Conservation (phyloP, 2,329 filamentous ascomycete species). For the Beauveria asiatica region DNA sequence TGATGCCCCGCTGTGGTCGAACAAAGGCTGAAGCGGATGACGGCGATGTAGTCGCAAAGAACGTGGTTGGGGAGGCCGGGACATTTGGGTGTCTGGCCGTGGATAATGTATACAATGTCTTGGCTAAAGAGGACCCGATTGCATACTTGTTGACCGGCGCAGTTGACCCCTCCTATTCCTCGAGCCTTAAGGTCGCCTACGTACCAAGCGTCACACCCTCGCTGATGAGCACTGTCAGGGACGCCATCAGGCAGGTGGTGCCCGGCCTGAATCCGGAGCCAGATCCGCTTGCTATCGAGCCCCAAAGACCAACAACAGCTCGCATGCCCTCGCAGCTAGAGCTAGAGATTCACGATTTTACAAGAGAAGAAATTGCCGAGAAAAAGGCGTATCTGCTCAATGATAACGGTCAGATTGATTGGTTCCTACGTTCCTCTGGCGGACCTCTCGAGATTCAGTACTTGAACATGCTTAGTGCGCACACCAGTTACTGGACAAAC, state of each 20-base stretch:
- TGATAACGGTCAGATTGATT: conserved; percentile 95
- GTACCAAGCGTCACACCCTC: conserved; percentile 66
- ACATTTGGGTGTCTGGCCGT: conserved; percentile 85
- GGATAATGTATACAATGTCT: conserved; percentile 93
- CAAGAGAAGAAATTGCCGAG: conserved; percentile 84
- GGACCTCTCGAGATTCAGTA: conserved; percentile 93
- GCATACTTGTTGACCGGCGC: conserved; percentile 88
- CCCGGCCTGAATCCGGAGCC: conserved; percentile 37
- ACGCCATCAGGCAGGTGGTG: conserved; percentile 53
- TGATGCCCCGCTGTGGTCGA: conserved; percentile 69
- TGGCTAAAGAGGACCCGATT: conserved; percentile 65
- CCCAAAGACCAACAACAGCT: conserved; percentile 29
- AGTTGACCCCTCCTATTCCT: conserved; percentile 72
- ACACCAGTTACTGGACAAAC: conserved; percentile 88
- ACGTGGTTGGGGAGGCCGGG: conserved; percentile 68
- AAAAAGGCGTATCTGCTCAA: conserved; percentile 81
- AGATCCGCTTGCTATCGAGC: conserved; percentile 21
- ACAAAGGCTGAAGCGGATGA: conserved; percentile 66
- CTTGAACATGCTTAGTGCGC: conserved; percentile 90
- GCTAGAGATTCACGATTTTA: conserved; percentile 91
- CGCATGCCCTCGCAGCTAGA: conserved; percentile 64
- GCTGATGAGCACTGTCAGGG: conserved; percentile 55
- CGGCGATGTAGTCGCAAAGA: conserved; percentile 45
- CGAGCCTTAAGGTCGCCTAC: conserved; percentile 65
- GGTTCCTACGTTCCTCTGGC: conserved; percentile 71